Evolutionary conservation across 208 protist genomes (phyloP).

Genomic region (Jaenimonas drosophilae): DNA sequence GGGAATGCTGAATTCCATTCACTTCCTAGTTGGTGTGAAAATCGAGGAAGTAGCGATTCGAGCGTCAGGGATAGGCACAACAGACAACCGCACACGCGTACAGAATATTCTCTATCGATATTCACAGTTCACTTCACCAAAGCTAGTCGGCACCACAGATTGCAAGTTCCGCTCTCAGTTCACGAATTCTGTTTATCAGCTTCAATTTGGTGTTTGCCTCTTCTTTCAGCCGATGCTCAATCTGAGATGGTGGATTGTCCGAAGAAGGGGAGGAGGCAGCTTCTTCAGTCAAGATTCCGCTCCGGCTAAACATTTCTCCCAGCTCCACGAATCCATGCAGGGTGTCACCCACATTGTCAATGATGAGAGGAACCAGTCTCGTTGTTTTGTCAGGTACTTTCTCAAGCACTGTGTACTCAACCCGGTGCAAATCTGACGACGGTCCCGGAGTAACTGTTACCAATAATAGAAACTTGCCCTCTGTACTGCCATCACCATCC

Average conservation of each 20-base stretch:
- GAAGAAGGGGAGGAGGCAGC: too few species aligned
- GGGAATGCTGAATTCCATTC: too few species aligned
- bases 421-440: constrained; percentile 17
- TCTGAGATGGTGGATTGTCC: too few species aligned
- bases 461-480: too few species aligned
- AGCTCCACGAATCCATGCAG: constrained; percentile 42
- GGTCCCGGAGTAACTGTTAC: too few species aligned
- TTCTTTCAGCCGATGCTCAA: too few species aligned
- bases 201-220: neutral
- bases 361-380: constrained; percentile 15
- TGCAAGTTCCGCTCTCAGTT: constrained; percentile 7
- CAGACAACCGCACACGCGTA: neutral
- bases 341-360: constrained; percentile 56
- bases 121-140: constrained; percentile 8
- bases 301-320: constrained; percentile 14
- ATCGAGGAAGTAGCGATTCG: too few species aligned
- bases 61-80: neutral
- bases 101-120: constrained; percentile 3
- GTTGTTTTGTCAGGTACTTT: neutral
- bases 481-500: too few species aligned
- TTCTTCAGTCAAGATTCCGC: too few species aligned
- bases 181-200: constrained; percentile 10
- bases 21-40: too few species aligned
- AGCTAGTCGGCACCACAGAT: too few species aligned
- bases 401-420: constrained; percentile 32